Conservation (phyloP, 2,329 filamentous ascomycete species). For the Aspergillus amoenus region DNA sequence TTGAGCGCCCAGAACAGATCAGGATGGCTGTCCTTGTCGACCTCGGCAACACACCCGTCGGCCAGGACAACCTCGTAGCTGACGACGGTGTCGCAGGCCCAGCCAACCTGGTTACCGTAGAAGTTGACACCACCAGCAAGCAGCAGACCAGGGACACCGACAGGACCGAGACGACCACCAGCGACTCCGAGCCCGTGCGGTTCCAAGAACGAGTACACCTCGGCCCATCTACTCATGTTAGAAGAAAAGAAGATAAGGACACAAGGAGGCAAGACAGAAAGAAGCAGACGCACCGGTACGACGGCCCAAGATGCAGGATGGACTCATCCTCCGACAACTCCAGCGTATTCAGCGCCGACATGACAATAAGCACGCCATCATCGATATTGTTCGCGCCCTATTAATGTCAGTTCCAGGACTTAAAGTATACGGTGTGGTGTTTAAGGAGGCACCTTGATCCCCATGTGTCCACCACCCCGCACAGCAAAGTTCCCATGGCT, state of each 20-base stretch:
- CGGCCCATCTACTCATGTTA: slow-evolving; percentile 26
- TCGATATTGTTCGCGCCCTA: slow-evolving; percentile 36
- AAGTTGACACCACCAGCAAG: slow-evolving; percentile 31
- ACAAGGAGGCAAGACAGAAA: no score
- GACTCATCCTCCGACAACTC: slow-evolving; percentile 28
- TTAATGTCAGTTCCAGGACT: no score
- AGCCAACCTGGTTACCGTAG: slow-evolving; percentile 31
- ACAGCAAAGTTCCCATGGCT: slow-evolving; percentile 31
- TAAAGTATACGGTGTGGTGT: no score
- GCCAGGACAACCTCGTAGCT: slow-evolving; percentile 40
- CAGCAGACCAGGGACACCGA: slow-evolving; percentile 30
- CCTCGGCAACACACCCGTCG: slow-evolving; percentile 38
- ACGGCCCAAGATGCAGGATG: slow-evolving; percentile 29
- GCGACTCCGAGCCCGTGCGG: slow-evolving; percentile 22
- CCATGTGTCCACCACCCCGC: slow-evolving; percentile 37
- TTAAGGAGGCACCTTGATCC: slow-evolving; percentile 22
- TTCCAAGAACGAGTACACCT: slow-evolving; percentile 34
- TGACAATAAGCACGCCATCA: slow-evolving; percentile 34
- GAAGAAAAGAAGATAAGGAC: not conserved
- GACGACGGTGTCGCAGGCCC: slow-evolving; percentile 28
- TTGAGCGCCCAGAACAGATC: slow-evolving; percentile 45
- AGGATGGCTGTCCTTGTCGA: slow-evolving; percentile 26
- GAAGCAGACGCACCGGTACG: slow-evolving; percentile 22
- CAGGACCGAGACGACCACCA: slow-evolving; percentile 30
- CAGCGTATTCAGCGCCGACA: slow-evolving; percentile 30